Base-by-base conservation (phyloP, 2,329 filamentous ascomycete species). In the Colletotrichum viniferum region DNA sequence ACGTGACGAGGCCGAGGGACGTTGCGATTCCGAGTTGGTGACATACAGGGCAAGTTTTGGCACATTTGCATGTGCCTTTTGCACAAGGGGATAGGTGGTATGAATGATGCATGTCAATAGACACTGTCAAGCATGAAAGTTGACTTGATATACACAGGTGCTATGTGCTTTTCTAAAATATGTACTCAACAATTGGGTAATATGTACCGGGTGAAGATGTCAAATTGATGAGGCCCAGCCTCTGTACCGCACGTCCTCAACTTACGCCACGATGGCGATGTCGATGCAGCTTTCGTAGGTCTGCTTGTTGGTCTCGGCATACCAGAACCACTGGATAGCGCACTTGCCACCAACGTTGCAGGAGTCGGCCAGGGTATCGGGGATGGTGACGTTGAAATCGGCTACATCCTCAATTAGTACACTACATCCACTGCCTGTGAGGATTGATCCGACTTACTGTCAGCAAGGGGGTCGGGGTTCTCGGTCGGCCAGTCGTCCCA, bases 271-370 rank as follows among this genome's bases (percentile, higher is more conserved):
- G 28, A 78, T 26, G 48, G 76, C 79, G 69, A 93, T 92, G 79
- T 93, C 91, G 67, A 92, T 84, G 82, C 91, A 93, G 65, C 88
- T 87, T 84, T 92, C 89, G 80, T 93, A 93, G 13, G 91, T 92
- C 86, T 93, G 91, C 73, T 89, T 79, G 76, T 90, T 88, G 70
- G 83, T 84, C 18, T 83, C 80, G 5, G 90, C 90, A 76, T 91
- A 86, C 91, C 91, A 93, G 82, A 86, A 92, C 90, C 91, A 92
- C 82, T 93, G 91, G 61, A 93, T 85, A 5, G 78, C 81, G 66
- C 85, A 86, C 75, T 85, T 83, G 56, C 90, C 90, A 18, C 87
- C 85, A 13, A 82, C 86, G 48, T 86, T 81, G 81, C 90, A 92
- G 66, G 89, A 79, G 74, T 79, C 79, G 9, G 79, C 80, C 24